These are phyloP conservation scores for Pestalotiopsis sp. DNA, from an alignment of 2,329 filamentous ascomycete genomes.

Conservation along the genomic window DNA sequence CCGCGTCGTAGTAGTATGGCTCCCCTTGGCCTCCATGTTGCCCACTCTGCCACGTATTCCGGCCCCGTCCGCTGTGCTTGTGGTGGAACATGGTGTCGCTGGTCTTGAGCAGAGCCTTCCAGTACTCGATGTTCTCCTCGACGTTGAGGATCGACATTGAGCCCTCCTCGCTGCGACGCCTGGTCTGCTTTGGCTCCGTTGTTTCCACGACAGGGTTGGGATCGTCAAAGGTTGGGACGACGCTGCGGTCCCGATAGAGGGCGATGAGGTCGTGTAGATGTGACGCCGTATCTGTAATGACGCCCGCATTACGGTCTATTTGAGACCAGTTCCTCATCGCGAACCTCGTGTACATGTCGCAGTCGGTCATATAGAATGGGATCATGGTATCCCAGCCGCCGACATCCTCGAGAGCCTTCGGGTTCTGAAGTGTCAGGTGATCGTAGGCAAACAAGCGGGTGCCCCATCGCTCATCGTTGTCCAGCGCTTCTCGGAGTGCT, in stretches of 20 bases:
- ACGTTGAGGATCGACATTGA: constrained; percentile 11
- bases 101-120: constrained; percentile 27
- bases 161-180: constrained; percentile 18
- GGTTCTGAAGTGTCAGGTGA: constrained; percentile 59
- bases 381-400: constrained; percentile 62
- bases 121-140: constrained; percentile 30
- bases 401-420: constrained; percentile 50
- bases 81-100: constrained; percentile 43
- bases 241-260: constrained; percentile 45
- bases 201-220: constrained; percentile 34
- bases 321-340: constrained; percentile 47
- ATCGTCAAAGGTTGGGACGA: constrained; percentile 39
- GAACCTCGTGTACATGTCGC: constrained; percentile 56
- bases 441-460: constrained; percentile 62
- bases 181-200: constrained; percentile 15
- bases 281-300: constrained; percentile 49
- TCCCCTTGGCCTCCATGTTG: constrained; percentile 45
- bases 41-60: constrained; percentile 46
- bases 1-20: constrained; percentile 43
- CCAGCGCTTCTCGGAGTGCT: constrained; percentile 35
- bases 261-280: constrained; percentile 48
- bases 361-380: constrained; percentile 61
- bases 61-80: constrained; percentile 40
- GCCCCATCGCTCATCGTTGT: constrained; percentile 46
- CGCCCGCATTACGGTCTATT: constrained; percentile 40